Evolutionary conservation across 495 filamentous ascomycete genomes (phyloP), one percentile per base, ranked within the genome.

Genomic region (Chaetomium tenue): DNA sequence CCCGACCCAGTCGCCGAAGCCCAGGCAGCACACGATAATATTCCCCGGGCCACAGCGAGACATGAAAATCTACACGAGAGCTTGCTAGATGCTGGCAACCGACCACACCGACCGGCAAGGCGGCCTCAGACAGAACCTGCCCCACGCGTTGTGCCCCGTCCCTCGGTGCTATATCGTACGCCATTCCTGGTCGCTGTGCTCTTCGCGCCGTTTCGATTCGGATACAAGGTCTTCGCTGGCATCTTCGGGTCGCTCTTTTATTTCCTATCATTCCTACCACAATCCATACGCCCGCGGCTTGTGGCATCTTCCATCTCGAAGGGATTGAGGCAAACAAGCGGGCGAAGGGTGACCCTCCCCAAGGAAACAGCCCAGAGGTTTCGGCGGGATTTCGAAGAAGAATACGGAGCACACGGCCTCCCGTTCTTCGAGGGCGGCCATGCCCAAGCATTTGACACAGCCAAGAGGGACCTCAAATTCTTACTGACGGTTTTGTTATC

Each of bases 401-500:
- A 95, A 67, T 94, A 96, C 74, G 91, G 90, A 3, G 75, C 77
- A 12, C 81, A 89, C 65, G 75, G 77, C 18, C 75, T 98, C 15
- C 82, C 85, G 0, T 96, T 93, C 74, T 84, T 88, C 65, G 92
- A 96, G 66, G 88, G 86, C 47, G 91, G 92, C 30, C 96, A 97
- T 72, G 91, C 94, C 20, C 90, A 93, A 74, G 91, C 92, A 0
- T 81, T 95, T 59, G 94, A 98, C 70, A 75, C 86, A 12, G 92
- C 94, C 0, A 96, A 98, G 74, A 86, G 83, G 62, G 91, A 97
- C n/a, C 78, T 97, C 58, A 92, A 93, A 66, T 96, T 95, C 72
- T 79, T 98, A 2, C 72, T 98, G 12, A 89, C 96, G 8, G 79
- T 98, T 5, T 81, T 98, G 7, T 74, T 96, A 18, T 91, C 91